Evolutionary conservation across 2,329 filamentous ascomycete genomes (phyloP).

Genomic region (Geosmithia flava): DNA sequence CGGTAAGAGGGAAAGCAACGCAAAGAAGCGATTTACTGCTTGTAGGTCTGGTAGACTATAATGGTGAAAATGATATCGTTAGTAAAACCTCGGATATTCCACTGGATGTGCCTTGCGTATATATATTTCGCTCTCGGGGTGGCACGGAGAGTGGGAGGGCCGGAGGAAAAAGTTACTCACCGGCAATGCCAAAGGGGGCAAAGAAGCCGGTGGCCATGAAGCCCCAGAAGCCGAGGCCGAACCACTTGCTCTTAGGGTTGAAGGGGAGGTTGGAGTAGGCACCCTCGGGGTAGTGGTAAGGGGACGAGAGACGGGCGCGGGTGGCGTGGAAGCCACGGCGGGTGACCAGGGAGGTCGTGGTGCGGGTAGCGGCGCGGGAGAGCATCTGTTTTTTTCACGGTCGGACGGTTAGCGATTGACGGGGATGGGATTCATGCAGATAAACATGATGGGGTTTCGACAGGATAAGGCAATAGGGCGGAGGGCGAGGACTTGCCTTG

Average conservation of each 20-base stretch:
- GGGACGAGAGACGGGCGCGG: conserved; percentile 71
- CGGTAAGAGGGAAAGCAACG: too few species aligned
- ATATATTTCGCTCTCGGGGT: neutral
- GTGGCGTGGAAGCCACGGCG: conserved; percentile 93
- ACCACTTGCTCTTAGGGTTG: conserved; percentile 85
- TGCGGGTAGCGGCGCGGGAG: conserved; percentile 55
- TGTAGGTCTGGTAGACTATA: conserved; percentile 35
- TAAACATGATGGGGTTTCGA: too few species aligned
- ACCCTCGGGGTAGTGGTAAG: conserved; percentile 97
- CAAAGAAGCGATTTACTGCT: conserved; percentile 16
- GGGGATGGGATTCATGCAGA: too few species aligned
- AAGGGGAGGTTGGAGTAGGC: conserved; percentile 92
- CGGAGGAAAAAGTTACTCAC: conserved; percentile 28
- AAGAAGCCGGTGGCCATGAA: conserved; percentile 49
- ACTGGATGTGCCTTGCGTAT: too few species aligned
- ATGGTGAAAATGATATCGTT: conserved; percentile 11
- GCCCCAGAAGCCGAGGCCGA: conserved; percentile 70
- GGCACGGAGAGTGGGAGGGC: conserved; percentile 1
- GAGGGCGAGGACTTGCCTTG: neutral
- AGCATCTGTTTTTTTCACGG: conserved; percentile 55
- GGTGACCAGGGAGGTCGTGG: conserved; percentile 58
- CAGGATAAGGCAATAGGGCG: too few species aligned
- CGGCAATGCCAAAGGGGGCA: conserved; percentile 49
- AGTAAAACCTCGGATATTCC: too few species aligned
- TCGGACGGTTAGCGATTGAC: neutral